Percentiles rank a stretch among this genome's conserved stretches.
These are phyloP conservation scores for Cyclostephanos invisitatus DNA, from an alignment of 108 stramenopile species.

Conservation along the genomic window DNA sequence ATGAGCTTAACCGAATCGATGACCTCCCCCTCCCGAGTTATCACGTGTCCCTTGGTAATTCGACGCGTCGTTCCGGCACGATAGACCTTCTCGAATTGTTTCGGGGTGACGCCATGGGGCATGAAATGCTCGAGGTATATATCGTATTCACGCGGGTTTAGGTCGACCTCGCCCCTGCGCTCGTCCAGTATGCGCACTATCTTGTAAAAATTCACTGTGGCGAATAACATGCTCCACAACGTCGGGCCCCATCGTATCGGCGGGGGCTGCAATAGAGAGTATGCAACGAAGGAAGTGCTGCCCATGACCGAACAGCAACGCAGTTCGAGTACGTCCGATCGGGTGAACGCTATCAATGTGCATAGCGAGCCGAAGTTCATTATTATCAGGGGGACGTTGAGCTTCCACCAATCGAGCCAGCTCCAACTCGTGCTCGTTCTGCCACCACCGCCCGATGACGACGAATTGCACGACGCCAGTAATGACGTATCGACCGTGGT, in stretches of 20 bases:
- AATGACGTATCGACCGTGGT: too few relatives aligned
- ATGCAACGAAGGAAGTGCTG: constrained; percentile 50
- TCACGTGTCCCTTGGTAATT: constrained; percentile 45
- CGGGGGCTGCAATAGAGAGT: constrained; percentile 42
- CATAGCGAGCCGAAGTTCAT: constrained; percentile 76
- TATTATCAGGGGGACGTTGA: constrained; percentile 61
- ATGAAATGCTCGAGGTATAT: constrained; percentile 77
- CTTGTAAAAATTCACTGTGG: constrained; percentile 65
- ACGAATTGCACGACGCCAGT: background rate
- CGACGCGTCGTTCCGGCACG: constrained; percentile 34
- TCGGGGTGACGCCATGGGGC: constrained; percentile 80
- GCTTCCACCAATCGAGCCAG: constrained; percentile 51
- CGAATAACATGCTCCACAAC: constrained; percentile 66
- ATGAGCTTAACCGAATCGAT: constrained; percentile 64
- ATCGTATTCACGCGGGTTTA: constrained; percentile 55
- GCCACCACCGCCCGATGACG: background rate
- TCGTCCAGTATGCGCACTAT: constrained; percentile 68
- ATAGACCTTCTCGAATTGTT: constrained; percentile 73
- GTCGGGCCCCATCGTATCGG: constrained; percentile 50
- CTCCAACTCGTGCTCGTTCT: constrained; percentile 30
- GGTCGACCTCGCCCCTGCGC: constrained; percentile 56
- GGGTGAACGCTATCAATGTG: constrained; percentile 70
- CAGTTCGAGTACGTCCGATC: constrained; percentile 85
- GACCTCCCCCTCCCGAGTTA: constrained; percentile 58
- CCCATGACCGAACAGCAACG: constrained; percentile 64